A percentile compares a stretch with the other conserved stretches of the same genome.
Conservation (phyloP, 257 asterid genomes). For the Fraxinus americana region DNA sequence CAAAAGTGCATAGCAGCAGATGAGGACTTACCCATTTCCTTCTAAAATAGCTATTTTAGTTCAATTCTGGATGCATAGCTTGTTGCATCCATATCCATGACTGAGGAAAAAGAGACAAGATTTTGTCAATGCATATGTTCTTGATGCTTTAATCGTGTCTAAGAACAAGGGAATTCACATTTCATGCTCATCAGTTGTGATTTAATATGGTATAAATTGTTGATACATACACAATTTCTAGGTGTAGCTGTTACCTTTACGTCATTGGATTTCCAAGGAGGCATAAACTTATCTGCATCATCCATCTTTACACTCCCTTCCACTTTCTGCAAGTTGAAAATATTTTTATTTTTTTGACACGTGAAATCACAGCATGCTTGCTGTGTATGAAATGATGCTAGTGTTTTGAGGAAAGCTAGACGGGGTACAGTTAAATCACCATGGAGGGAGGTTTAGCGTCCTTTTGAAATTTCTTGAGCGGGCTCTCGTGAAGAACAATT, state of each 20-base stretch:
- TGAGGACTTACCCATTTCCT: conserved; percentile 73
- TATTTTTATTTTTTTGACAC: conserved; percentile 5
- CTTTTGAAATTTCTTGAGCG: conserved; percentile 39
- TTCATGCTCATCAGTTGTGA: neutral
- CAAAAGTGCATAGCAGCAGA: neutral
- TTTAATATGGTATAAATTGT: neutral
- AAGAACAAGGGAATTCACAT: neutral
- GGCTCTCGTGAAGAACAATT: conserved; percentile 50
- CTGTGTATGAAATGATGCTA: neutral
- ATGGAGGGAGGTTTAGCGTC: conserved; percentile 43
- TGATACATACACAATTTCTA: neutral
- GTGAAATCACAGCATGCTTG: neutral
- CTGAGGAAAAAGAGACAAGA: conserved; percentile 32
- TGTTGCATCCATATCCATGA: conserved; percentile 99
- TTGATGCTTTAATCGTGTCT: neutral
- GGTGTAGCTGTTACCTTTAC: conserved; percentile 53
- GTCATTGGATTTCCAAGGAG: conserved; percentile 83
- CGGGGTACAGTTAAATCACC: conserved; percentile 37
- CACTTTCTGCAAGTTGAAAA: conserved; percentile 49
- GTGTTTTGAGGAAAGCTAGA: neutral
- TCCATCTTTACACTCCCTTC: conserved; percentile 55
- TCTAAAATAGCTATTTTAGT: conserved; percentile 70
- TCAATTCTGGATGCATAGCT: conserved; percentile 98
- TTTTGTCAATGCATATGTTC: conserved; percentile 5
- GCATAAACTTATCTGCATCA: conserved; percentile 57